These are phyloP conservation scores for Aspergillus alliaceus DNA, from an alignment of 2,329 filamentous ascomycete species.

Conservation along the genomic window DNA sequence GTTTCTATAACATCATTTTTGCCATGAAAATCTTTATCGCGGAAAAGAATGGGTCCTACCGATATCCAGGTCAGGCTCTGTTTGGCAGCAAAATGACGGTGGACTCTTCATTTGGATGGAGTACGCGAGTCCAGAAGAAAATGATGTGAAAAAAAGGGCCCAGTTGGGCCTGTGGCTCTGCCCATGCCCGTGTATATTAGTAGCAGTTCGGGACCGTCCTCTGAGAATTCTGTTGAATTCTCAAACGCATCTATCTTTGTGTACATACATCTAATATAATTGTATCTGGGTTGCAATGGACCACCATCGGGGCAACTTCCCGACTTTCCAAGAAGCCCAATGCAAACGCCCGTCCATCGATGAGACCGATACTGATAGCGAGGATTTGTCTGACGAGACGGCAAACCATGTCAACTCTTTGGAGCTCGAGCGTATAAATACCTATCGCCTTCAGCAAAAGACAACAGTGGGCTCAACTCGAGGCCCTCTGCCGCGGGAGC, in stretches of 20 bases:
- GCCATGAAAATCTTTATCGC: constrained; percentile 7
- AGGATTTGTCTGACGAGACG: constrained; percentile 11
- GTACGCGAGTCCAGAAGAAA: not conserved
- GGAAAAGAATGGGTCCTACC: constrained; percentile 18
- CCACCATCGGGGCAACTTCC: not conserved
- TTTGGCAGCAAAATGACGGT: constrained; percentile 1
- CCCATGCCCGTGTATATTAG: not conserved
- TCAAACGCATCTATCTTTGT: not conserved
- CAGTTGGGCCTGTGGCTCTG: not conserved
- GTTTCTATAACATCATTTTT: not conserved
- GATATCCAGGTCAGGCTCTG: not conserved
- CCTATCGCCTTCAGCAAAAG: constrained; percentile 21
- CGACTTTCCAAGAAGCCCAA: constrained; percentile 1
- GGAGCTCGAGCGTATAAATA: constrained; percentile 22
- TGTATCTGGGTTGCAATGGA: constrained; percentile 2
- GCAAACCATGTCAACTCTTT: constrained; percentile 18
- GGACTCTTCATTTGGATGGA: not conserved
- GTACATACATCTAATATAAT: not conserved
- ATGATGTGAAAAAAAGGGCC: not conserved
- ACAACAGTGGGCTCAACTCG: constrained; percentile 22
- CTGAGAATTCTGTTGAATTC: not conserved
- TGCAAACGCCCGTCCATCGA: not conserved
- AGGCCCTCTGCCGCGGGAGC: constrained; percentile 14
- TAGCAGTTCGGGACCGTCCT: not conserved
- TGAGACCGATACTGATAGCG: constrained; percentile 8